Base-by-base conservation (phyloP, 1,284 basidiomycete genomes). In the Rhodotorula sp. region DNA sequence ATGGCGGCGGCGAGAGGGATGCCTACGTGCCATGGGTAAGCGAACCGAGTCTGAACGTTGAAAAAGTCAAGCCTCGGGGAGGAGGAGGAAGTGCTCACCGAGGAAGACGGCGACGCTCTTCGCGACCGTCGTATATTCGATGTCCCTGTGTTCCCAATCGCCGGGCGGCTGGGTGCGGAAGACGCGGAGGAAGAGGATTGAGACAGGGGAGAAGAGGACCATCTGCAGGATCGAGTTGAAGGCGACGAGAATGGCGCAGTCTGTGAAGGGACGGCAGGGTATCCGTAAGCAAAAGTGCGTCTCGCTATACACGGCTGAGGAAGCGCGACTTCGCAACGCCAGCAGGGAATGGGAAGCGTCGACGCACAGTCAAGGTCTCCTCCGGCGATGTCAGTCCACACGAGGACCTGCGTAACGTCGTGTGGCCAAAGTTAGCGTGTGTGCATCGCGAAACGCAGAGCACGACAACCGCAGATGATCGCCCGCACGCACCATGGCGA, bases 371-470 rank as follows among this genome's bases (percentile, higher is more conserved):
- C 85, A 26, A 78, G 77, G 76, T 94, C 87, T 2, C 92, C 91
- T 30, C 83, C 79, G 0, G 90, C 90, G n/a, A 94, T 85, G 65
- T 86, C 83, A 77, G 88, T 91, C 92, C 90, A 92, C 40, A 92
- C 88, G 82, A 90, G 85, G 70, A 91, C 89, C 89, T 91, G 16
- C 89, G 74, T 74, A n/a, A n/a, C n/a, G n/a, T n/a, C n/a, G n/a
- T n/a, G n/a, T n/a, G n/a, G n/a, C n/a, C n/a, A n/a, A n/a, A n/a
- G n/a, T n/a, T n/a, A n/a, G n/a, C n/a, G n/a, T n/a, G n/a, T n/a
- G n/a, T n/a, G n/a, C n/a, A n/a, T n/a, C n/a, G n/a, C n/a, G n/a
- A n/a, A n/a, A n/a, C n/a, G n/a, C n/a, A n/a, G n/a, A n/a, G n/a
- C n/a, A n/a, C n/a, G 16, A 51, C 22, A 7, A 20, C 22, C 59